Percentiles rank a stretch among this genome's conserved stretches.
Conservation (phyloP, 441 rosid species). For the Croton setiger region DNA sequence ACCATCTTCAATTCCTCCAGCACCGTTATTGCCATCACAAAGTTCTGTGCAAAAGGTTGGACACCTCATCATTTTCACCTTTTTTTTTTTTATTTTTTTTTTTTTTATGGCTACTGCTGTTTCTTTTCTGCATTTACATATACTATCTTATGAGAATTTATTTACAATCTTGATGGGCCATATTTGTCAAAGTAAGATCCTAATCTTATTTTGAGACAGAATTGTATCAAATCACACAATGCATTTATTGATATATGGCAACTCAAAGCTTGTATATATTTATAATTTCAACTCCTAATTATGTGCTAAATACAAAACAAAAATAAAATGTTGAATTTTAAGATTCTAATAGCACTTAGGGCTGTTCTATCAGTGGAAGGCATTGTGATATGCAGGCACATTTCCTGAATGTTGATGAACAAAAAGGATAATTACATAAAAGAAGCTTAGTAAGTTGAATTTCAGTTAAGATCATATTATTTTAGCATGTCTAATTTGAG, state of each 20-base stretch:
- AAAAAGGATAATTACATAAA: too few species aligned
- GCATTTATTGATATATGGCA: too few species aligned
- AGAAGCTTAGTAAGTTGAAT: background rate
- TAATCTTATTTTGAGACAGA: too few species aligned
- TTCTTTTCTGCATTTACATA: background rate
- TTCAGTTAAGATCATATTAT: background rate
- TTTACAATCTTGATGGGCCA: background rate
- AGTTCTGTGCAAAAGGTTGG: constrained; percentile 40
- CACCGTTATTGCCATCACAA: constrained; percentile 47
- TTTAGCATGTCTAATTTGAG: background rate
- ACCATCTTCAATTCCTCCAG: constrained; percentile 29
- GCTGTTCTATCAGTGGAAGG: constrained; percentile 6
- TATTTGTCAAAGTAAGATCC: too few species aligned
- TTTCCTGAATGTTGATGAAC: background rate
- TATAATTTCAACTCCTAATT: too few species aligned
- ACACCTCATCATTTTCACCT: background rate
- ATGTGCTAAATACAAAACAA: too few species aligned
- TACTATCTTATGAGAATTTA: background rate
- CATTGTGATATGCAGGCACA: background rate
- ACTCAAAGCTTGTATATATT: too few species aligned
- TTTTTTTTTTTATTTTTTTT: background rate
- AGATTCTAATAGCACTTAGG: too few species aligned
- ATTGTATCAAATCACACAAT: too few species aligned
- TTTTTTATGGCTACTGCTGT: background rate
- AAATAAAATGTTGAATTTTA: too few species aligned